Conservation (phyloP, 495 filamentous ascomycete species). For the Penicillium egyptiacum region DNA sequence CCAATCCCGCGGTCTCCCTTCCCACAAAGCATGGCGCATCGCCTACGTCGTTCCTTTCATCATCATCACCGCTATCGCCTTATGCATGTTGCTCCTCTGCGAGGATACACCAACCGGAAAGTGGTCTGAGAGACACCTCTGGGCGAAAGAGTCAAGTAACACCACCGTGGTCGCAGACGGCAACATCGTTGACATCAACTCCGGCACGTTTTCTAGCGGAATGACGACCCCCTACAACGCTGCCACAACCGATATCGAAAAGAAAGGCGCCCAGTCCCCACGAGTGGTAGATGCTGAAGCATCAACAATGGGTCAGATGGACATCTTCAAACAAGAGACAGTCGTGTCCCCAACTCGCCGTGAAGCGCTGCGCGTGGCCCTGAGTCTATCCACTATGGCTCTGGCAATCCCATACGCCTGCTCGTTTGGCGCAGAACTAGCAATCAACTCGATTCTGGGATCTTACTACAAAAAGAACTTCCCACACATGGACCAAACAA, state of each 20-base stretch:
- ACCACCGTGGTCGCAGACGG: conserved; percentile 39
- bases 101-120: conserved; percentile 83
- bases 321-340: conserved; percentile 55
- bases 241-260: conserved; percentile 40
- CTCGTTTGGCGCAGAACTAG: conserved; percentile 81
- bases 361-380: conserved; percentile 56
- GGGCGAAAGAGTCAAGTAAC: conserved; percentile 27
- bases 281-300: conserved; percentile 50
- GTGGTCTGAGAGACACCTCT: conserved; percentile 71
- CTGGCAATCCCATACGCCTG: conserved; percentile 75
- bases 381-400: conserved; percentile 66
- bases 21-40: conserved; percentile 78
- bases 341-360: conserved; percentile 64
- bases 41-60: conserved; percentile 82
- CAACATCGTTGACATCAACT: conserved; percentile 54
- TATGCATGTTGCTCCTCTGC: conserved; percentile 69
- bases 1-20: conserved; percentile 49
- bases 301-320: conserved; percentile 53
- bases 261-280: conserved; percentile 39
- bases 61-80: conserved; percentile 63
- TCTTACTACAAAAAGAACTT: conserved; percentile 80
- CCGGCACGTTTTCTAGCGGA: conserved; percentile 34
- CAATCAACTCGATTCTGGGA: conserved; percentile 81
- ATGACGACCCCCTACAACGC: conserved; percentile 43
- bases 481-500: conserved; percentile 68